Evolutionary conservation across 345 rosid species (phyloP), one percentile per base, ranked within the genome.

Genomic region (Anacardium occidentale): DNA sequence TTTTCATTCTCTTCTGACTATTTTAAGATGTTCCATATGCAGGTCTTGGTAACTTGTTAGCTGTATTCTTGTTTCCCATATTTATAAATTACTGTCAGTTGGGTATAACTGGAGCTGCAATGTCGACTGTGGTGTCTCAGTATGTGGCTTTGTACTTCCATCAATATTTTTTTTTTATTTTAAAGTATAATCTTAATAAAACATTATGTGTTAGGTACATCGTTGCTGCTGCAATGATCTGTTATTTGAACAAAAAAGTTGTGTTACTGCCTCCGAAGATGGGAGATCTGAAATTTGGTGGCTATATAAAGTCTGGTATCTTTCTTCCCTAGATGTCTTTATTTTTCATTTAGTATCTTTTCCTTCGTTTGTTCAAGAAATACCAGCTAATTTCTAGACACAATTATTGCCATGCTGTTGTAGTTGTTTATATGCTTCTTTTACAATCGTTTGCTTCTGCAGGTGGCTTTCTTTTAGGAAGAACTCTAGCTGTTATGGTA

Each of bases 381-480:
- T 54, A 68, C 47, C 61, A 52, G 50, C 51, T 12, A 45, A 64
- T 44, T 75, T 29, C 10, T 24, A 62, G 55, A 26, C 29, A 4
- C 20, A 54, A 26, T 26, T 65, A 81, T 24, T 57, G 13, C 32
- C 3, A 29, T 65, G 55, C 51, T 52, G 21, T 52, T 25, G 18
- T 55, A 52, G 17, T 42, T 50, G 18, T 44, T 45, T 26, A 40
- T 52, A 21, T 56, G 40, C 45, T 6, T 32, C 69, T 70, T 65
- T 15, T 54, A 17, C 64, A n/a, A 51, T 37, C 24, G 14, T 75
- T 76, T 22, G 63, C 44, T 60, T 60, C 52, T 54, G 18, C 80
- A 92, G 98, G 99, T 78, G 99, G 99, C 64, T 91, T 90, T 82
- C 90, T 95, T 82, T 77, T 95, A 57, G 98, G 97, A 83, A 85